phyloP scores from a whole-genome alignment of 1,139 yeast species.

The Candida sp. region DNA sequence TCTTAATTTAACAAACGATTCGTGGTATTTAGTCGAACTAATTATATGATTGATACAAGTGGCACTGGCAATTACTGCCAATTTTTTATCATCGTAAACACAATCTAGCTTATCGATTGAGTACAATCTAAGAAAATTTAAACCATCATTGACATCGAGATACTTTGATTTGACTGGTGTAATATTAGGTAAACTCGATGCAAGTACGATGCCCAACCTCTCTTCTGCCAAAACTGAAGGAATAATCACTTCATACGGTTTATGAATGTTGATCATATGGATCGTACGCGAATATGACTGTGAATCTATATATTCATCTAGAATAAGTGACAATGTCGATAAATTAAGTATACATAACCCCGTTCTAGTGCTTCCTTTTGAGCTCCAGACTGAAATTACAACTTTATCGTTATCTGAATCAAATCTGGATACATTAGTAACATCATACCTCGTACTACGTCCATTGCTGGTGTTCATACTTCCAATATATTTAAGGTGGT shows the following conservation, averaged over 20 bases:
- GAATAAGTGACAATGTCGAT: not conserved
- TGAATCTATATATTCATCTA: not conserved
- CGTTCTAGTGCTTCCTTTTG: not conserved
- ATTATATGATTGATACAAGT: slow-evolving; percentile 24
- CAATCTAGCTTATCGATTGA: slow-evolving; percentile 12
- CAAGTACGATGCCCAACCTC: slow-evolving; percentile 5
- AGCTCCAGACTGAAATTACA: not conserved
- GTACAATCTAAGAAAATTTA: slow-evolving; percentile 4
- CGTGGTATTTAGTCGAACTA: slow-evolving; percentile 4
- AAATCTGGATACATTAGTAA: not conserved
- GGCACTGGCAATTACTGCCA: slow-evolving; percentile 28
- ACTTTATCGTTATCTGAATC: not conserved
- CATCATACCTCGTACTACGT: not conserved
- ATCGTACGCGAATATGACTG: not conserved
- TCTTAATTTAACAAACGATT: slow-evolving; percentile 22
- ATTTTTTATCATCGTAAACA: slow-evolving; percentile 17
- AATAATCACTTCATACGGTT: slow-evolving; percentile 6
- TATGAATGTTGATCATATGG: not conserved
- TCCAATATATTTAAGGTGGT: not conserved
- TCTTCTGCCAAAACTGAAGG: slow-evolving; percentile 15
- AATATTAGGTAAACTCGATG: not conserved
- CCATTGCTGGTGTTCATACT: not conserved
- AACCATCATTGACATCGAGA: slow-evolving; percentile 15
- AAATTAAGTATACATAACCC: not conserved
- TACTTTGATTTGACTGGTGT: slow-evolving; percentile 12